Evolutionary conservation across 371 early-diverging fungal species (phyloP).

Genomic region (Cokeromyces recurvatus): DNA sequence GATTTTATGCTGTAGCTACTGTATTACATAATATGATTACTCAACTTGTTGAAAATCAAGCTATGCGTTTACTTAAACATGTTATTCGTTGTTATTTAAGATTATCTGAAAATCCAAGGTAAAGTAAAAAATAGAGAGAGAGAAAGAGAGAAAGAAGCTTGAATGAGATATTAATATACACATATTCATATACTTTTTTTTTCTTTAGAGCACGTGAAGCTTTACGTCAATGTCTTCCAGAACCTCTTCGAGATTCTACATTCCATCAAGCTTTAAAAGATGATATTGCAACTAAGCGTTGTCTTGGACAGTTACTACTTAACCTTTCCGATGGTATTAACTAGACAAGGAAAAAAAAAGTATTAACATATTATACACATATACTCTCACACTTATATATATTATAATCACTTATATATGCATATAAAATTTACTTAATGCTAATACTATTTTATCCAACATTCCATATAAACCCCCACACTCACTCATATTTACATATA

Average conservation of each 20-base stretch:
- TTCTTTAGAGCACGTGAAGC: conserved; percentile 74
- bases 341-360: conserved; percentile 6
- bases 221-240: conserved; percentile 84
- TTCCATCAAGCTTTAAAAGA: conserved; percentile 78
- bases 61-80: conserved; percentile 88
- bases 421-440: neutral
- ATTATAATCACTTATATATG: no score
- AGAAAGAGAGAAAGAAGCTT: neutral
- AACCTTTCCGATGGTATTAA: conserved; percentile 55
- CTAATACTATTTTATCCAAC: no score
- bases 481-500: no score
- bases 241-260: conserved; percentile 75
- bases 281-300: conserved; percentile 77
- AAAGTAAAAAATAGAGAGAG: conserved; percentile 2
- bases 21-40: conserved; percentile 94
- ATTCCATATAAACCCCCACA: no score
- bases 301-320: conserved; percentile 60
- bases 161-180: no score
- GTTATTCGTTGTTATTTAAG: conserved; percentile 94
- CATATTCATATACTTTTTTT: neutral
- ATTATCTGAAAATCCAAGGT: conserved; percentile 88
- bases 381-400: no score
- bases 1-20: conserved; percentile 95
- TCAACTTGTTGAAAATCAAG: conserved; percentile 85
- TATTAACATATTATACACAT: no score